Conservation (phyloP, 2,329 filamentous ascomycete species). For the Myriosclerotinia scirpicola region DNA sequence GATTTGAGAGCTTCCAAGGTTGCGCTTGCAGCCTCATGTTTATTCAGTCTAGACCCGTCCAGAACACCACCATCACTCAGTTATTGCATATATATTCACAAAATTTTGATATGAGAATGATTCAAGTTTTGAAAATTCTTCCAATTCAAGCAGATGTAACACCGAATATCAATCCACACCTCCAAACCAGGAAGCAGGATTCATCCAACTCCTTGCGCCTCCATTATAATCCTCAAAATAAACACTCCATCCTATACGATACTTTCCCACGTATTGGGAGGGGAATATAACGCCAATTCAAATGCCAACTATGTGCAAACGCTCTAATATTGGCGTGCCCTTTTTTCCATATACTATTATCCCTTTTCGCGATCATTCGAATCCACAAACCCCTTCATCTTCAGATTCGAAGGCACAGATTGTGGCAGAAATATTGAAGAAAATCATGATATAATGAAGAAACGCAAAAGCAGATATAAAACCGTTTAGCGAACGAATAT, state of each 20-base stretch:
- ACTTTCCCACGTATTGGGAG: conserved; percentile 2
- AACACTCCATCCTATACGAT: conserved; percentile 11
- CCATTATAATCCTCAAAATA: neutral
- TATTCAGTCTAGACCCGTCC: neutral
- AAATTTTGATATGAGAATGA: neutral
- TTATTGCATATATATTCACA: neutral
- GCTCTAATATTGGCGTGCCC: conserved; percentile 1
- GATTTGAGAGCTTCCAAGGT: too few relatives aligned
- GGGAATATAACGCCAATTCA: conserved; percentile 22
- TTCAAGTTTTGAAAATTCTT: neutral
- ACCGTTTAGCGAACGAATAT: neutral
- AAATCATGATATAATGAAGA: conserved; percentile 13
- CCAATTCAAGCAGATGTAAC: neutral
- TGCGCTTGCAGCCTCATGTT: conserved; percentile 13
- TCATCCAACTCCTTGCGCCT: conserved; percentile 4
- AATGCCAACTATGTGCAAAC: conserved; percentile 18
- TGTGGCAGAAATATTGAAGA: neutral
- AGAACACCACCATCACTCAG: neutral
- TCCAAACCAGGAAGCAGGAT: neutral
- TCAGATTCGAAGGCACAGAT: neutral
- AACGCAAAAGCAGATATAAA: neutral
- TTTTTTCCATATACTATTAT: conserved; percentile 6
- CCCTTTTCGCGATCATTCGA: neutral
- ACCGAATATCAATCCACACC: neutral
- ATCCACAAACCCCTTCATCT: conserved; percentile 14